Percentiles rank a stretch among this genome's conserved stretches.
Conservation (phyloP, 2,329 filamentous ascomycete genomes). For the Triangularia setosa region DNA sequence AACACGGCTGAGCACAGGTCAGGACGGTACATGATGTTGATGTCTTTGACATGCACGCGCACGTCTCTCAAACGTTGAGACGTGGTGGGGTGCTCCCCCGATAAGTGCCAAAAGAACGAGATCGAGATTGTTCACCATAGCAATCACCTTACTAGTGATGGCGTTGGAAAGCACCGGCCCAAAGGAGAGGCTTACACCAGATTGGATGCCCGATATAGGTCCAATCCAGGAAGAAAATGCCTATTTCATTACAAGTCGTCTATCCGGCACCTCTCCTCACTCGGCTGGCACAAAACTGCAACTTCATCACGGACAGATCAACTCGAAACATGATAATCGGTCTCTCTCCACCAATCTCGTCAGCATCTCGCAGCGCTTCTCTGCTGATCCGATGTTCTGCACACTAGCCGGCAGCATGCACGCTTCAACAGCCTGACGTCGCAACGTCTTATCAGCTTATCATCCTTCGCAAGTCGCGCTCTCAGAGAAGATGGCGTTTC, state of each 20-base stretch:
- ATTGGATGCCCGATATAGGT: neutral
- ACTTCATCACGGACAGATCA: neutral
- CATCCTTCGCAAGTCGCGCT: neutral
- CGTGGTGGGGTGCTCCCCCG: neutral
- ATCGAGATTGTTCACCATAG: neutral
- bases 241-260: neutral
- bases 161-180: neutral
- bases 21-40: neutral
- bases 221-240: neutral
- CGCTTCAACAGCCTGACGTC: slow-evolving; percentile 8
- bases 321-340: neutral
- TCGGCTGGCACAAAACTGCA: neutral
- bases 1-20: neutral
- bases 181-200: neutral
- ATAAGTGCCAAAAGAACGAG: neutral
- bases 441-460: slow-evolving; percentile 10
- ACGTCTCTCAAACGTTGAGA: neutral
- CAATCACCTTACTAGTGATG: neutral
- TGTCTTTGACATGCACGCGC: neutral
- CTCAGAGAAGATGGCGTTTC: neutral
- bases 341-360: slow-evolving; percentile 10
- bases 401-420: neutral
- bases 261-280: neutral
- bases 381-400: neutral
- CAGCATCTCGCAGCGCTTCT: slow-evolving; percentile 5